phyloP scores from a whole-genome alignment of 148 eudicot genomes.

The Heliosperma pusillum region DNA sequence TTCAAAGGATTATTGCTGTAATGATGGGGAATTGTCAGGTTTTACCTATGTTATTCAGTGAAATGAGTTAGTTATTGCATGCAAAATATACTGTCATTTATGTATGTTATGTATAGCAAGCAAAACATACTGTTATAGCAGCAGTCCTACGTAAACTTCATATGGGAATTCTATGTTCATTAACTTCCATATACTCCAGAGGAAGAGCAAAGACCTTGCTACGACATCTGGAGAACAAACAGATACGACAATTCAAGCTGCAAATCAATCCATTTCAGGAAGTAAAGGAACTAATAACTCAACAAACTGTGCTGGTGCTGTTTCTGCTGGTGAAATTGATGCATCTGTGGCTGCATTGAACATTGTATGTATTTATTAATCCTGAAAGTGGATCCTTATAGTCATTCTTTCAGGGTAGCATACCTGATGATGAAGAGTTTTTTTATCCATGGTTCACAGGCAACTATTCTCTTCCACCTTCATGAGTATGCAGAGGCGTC shows the following conservation, averaged over 20 bases:
- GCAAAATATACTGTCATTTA: not conserved
- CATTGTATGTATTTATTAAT: conserved; percentile 44
- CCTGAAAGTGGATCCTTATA: not conserved
- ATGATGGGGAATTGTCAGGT: not conserved
- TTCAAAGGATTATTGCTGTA: not conserved
- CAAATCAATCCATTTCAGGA: conserved; percentile 39
- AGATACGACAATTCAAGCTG: conserved; percentile 41
- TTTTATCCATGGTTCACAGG: conserved; percentile 42
- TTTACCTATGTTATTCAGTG: not conserved
- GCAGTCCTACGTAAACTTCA: not conserved
- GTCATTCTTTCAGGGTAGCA: not conserved
- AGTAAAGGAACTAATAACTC: conserved; percentile 42
- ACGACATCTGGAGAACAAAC: conserved; percentile 55
- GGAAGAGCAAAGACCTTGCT: conserved; percentile 63
- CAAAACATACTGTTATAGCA: not conserved
- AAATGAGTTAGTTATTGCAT: not conserved
- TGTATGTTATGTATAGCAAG: not conserved
- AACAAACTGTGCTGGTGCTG: conserved; percentile 34
- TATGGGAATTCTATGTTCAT: not conserved
- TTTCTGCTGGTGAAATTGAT: conserved; percentile 50
- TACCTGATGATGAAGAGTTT: not conserved
- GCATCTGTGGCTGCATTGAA: conserved; percentile 64
- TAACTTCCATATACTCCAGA: conserved; percentile 31
- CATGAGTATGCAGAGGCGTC: conserved; percentile 69
- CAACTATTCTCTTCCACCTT: conserved; percentile 72